Percentiles rank a stretch among this genome's conserved stretches.
These are phyloP conservation scores for Rhizophlyctis rosea DNA, from an alignment of 192 early-diverging fungal genomes.

Conservation along the genomic window DNA sequence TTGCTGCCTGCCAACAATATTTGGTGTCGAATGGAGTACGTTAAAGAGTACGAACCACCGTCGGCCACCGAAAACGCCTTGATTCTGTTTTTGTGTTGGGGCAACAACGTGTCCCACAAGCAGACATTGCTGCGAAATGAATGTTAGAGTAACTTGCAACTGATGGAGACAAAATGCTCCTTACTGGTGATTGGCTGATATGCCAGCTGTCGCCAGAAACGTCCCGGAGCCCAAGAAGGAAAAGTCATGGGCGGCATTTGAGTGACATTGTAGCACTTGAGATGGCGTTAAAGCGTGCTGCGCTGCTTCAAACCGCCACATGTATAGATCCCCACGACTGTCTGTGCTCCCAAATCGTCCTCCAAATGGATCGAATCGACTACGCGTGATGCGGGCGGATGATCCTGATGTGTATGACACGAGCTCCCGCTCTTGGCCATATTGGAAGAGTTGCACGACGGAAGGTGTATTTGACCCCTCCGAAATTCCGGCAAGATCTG, in stretches of 20 bases:
- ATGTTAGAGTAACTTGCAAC: background rate
- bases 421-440: slow-evolving; percentile 67
- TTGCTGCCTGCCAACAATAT: slow-evolving; percentile 71
- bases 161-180: slow-evolving; percentile 10
- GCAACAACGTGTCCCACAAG: slow-evolving; percentile 77
- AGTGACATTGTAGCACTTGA: slow-evolving; percentile 48
- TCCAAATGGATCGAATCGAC: slow-evolving; percentile 76
- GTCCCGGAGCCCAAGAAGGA: slow-evolving; percentile 69
- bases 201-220: slow-evolving; percentile 69
- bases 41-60: slow-evolving; percentile 63
- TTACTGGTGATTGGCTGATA: slow-evolving; percentile 47
- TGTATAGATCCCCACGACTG: slow-evolving; percentile 59
- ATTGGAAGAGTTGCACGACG: slow-evolving; percentile 72
- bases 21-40: slow-evolving; percentile 57
- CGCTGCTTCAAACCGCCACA: slow-evolving; percentile 77
- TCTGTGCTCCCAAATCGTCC: slow-evolving; percentile 74
- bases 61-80: slow-evolving; percentile 61
- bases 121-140: slow-evolving; percentile 55
- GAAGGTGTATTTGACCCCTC: slow-evolving; percentile 27
- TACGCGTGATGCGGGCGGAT: slow-evolving; percentile 41
- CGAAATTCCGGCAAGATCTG: slow-evolving; percentile 51
- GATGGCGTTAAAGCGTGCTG: slow-evolving; percentile 56
- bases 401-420: slow-evolving; percentile 54
- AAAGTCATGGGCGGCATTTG: slow-evolving; percentile 67
- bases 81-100: slow-evolving; percentile 54